phyloP scores from a whole-genome alignment of 2,329 filamentous ascomycete genomes.

The Penicillium sp. region DNA sequence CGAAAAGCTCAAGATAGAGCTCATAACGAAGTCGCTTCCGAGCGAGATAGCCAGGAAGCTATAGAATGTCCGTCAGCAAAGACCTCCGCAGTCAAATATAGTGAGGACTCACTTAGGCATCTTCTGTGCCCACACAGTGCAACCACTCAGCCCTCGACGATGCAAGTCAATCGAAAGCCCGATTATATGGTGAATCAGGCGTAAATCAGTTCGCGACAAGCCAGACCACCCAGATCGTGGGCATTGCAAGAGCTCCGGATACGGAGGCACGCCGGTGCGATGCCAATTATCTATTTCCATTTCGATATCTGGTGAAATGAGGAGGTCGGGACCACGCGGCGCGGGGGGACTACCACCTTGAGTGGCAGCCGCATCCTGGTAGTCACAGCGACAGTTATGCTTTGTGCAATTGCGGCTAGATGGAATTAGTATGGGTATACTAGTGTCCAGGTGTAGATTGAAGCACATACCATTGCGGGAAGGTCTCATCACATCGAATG shows the following conservation, averaged over 20 bases:
- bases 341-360: conserved; percentile 49
- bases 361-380: conserved; percentile 78
- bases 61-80: conserved; percentile 25
- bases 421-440: conserved; percentile 12
- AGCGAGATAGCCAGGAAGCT: conserved; percentile 81
- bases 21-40: conserved; percentile 86
- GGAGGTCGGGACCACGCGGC: conserved; percentile 60
- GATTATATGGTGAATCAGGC: conserved; percentile 86
- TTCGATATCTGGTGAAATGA: conserved; percentile 86
- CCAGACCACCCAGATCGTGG: conserved; percentile 70
- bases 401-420: conserved; percentile 94
- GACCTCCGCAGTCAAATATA: not conserved
- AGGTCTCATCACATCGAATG: conserved; percentile 96
- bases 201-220: conserved; percentile 74
- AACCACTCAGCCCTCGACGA: conserved; percentile 71
- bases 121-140: conserved; percentile 89
- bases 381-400: conserved; percentile 97
- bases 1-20: conserved; percentile 87
- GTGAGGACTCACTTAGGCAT: conserved; percentile 74
- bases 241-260: conserved; percentile 74
- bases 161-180: conserved; percentile 81
- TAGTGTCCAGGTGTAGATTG: conserved; percentile 16
- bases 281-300: conserved; percentile 79
- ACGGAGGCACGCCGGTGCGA: conserved; percentile 78
- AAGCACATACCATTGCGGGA: conserved; percentile 81